These are phyloP conservation scores for Yamadazyma paraphyllophila DNA, from an alignment of 805 yeast genomes.

Conservation along the genomic window DNA sequence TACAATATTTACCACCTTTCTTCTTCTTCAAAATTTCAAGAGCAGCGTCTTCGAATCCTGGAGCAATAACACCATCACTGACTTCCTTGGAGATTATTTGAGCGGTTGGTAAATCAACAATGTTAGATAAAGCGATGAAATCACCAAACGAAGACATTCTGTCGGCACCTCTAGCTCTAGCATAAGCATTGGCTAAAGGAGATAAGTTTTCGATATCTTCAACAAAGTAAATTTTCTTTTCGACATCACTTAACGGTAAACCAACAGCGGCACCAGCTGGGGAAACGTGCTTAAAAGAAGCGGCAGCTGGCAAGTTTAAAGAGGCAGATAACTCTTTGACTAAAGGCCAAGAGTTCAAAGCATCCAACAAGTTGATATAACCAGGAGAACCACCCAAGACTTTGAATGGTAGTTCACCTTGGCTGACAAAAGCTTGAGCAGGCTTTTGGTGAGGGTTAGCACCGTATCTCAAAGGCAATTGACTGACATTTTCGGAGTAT, in stretches of 20 bases:
- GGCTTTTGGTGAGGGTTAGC: slow-evolving; percentile 99
- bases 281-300: slow-evolving; percentile 97
- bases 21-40: slow-evolving; percentile 83
- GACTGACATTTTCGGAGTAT: slow-evolving; percentile 85
- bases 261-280: slow-evolving; percentile 99
- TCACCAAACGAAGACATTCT: slow-evolving; percentile 99
- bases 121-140: slow-evolving; percentile 94
- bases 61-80: slow-evolving; percentile 98
- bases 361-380: slow-evolving; percentile 93
- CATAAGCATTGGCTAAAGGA: slow-evolving; percentile 96
- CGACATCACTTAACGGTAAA: slow-evolving; percentile 83
- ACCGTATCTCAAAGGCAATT: slow-evolving; percentile 95
- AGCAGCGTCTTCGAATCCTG: slow-evolving; percentile 93
- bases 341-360: slow-evolving; percentile 97
- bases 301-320: slow-evolving; percentile 95
- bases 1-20: slow-evolving; percentile 97
- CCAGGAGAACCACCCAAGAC: slow-evolving; percentile 96
- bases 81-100: slow-evolving; percentile 96
- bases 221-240: slow-evolving; percentile 94
- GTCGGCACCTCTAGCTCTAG: slow-evolving; percentile 99
- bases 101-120: slow-evolving; percentile 95
- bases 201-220: slow-evolving; percentile 91
- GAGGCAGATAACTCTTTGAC: slow-evolving; percentile 95
- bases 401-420: slow-evolving; percentile 89
- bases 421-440: slow-evolving; percentile 89